phyloP scores from a whole-genome alignment of 306 rosid species.

The Hippophae rhamnoides region DNA sequence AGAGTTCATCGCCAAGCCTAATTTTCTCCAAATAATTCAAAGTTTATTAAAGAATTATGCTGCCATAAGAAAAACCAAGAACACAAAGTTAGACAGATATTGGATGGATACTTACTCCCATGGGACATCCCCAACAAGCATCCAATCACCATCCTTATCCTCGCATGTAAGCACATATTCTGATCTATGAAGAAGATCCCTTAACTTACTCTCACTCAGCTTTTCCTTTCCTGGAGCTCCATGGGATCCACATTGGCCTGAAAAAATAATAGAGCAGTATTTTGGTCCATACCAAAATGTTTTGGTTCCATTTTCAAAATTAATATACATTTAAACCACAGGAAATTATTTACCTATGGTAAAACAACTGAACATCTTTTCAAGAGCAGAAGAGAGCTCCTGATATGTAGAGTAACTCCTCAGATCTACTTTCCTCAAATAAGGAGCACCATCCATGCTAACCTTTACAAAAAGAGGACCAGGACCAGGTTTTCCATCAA shows the following conservation, averaged over 20 bases:
- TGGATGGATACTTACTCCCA: constrained; percentile 69
- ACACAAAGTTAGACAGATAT: not conserved
- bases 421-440: constrained; percentile 91
- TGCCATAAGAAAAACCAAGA: constrained; percentile 2
- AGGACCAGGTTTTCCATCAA: constrained; percentile 78
- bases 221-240: constrained; percentile 68
- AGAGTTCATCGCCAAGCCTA: not conserved
- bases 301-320: not conserved
- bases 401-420: constrained; percentile 67
- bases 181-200: constrained; percentile 92
- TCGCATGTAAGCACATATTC: constrained; percentile 87
- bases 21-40: not conserved
- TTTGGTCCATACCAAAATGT: constrained; percentile 13
- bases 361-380: constrained; percentile 95
- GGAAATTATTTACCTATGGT: constrained; percentile 51
- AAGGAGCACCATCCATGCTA: constrained; percentile 99
- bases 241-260: constrained; percentile 87
- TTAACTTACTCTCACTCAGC: constrained; percentile 82
- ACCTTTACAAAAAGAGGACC: constrained; percentile 84
- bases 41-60: not conserved
- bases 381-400: constrained; percentile 87
- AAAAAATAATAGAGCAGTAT: constrained; percentile 21
- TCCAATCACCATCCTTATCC: constrained; percentile 97
- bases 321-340: not conserved
- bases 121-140: constrained; percentile 99